Percentiles rank a stretch among this genome's conserved stretches.
Conservation (phyloP, 2,329 filamentous ascomycete species). For the Xenosphaeropsis pyriputrescens region DNA sequence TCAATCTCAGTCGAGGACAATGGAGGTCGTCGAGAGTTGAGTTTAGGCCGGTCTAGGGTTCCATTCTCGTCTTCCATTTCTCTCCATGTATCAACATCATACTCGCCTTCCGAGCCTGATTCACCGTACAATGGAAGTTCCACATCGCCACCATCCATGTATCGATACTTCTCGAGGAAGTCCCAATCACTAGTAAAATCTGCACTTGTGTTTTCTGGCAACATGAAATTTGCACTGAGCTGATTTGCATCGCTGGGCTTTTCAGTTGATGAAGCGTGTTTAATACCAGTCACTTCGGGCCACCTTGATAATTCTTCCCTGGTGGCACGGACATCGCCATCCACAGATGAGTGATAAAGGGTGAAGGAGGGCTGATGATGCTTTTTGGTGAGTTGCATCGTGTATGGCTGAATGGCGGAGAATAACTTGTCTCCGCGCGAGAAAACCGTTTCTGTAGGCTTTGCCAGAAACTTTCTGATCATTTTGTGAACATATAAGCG, state of each 20-base stretch:
- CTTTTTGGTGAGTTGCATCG: slow-evolving; percentile 8
- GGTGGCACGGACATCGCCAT: slow-evolving; percentile 9
- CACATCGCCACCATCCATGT: slow-evolving; percentile 23
- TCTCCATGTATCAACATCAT: slow-evolving; percentile 41
- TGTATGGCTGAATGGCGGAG: slow-evolving; percentile 15
- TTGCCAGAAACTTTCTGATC: slow-evolving; percentile 25
- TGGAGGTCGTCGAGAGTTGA: slow-evolving; percentile 9
- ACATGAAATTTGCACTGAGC: slow-evolving; percentile 1
- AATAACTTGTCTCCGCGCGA: slow-evolving; percentile 6
- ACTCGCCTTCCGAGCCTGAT: slow-evolving; percentile 33
- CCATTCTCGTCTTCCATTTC: slow-evolving; percentile 43
- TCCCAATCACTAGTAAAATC: slow-evolving; percentile 5
- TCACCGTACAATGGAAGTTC: slow-evolving; percentile 37
- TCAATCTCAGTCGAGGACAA: slow-evolving; percentile 32
- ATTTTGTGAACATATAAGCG: slow-evolving; percentile 25
- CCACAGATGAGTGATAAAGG: slow-evolving; percentile 9
- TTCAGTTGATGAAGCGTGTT: slow-evolving; percentile 1
- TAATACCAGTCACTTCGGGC: slow-evolving; percentile 12
- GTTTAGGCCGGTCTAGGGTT: slow-evolving; percentile 19
- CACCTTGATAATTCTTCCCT: slow-evolving; percentile 14
- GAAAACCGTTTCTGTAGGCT: slow-evolving; percentile 5
- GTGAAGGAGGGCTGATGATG: slow-evolving; percentile 18
- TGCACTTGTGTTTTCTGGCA: slow-evolving; percentile 3
- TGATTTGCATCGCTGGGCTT: neutral
- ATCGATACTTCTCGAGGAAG: slow-evolving; percentile 25